Evolutionary conservation across 257 asterid species (phyloP).

Genomic region (Agastache rugosa): DNA sequence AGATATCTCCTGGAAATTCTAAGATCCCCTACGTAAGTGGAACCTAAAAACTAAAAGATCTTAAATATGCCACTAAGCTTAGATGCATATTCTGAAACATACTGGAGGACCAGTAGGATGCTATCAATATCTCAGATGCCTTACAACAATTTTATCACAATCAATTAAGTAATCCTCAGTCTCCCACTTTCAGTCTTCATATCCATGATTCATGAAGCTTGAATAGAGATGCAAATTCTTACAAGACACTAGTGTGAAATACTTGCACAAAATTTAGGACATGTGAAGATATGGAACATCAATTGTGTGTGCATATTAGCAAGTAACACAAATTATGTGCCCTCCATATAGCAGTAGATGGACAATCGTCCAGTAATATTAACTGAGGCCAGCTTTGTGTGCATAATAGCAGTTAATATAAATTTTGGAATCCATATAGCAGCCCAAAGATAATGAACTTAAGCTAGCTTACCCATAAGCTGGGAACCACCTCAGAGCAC

Average conservation of each 20-base stretch:
- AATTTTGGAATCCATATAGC: conserved; percentile 7
- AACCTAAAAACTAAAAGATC: background rate
- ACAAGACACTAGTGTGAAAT: background rate
- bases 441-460: conserved; percentile 24
- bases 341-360: background rate
- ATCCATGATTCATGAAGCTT: background rate
- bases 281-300: background rate
- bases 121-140: background rate
- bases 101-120: background rate
- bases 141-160: background rate
- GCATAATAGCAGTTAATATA: conserved; percentile 1
- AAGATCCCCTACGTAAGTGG: background rate
- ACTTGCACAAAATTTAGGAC: background rate
- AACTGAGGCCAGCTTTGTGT: conserved; percentile 1
- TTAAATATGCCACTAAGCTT: background rate
- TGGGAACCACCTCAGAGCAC: conserved; percentile 97
- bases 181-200: background rate
- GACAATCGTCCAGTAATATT: conserved; percentile 17
- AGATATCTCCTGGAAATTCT: background rate
- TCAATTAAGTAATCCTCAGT: background rate
- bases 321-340: background rate
- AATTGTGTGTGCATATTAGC: background rate
- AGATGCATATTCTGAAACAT: background rate
- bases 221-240: background rate
- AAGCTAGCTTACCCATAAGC: conserved; percentile 75